A percentile compares a stretch with the other conserved stretches of the same genome.
phyloP scores from a whole-genome alignment of 495 filamentous ascomycete species.

The Cercophora newfieldiana region DNA sequence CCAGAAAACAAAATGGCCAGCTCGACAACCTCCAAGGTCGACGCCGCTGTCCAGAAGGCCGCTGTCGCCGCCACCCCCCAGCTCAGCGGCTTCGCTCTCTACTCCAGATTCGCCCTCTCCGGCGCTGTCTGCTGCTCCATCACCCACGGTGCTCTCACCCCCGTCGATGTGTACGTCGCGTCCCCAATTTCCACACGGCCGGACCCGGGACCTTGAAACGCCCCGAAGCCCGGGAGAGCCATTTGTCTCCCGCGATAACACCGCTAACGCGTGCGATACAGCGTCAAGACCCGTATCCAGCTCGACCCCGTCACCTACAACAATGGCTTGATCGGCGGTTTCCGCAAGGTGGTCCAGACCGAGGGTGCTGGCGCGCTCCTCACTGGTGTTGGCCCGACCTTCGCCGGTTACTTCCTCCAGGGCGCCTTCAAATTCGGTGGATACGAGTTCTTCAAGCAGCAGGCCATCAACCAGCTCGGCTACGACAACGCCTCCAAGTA shows the following conservation, averaged over 20 bases:
- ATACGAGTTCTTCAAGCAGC: conserved; percentile 95
- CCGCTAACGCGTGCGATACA: conserved; percentile 39
- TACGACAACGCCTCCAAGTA: conserved; percentile 79
- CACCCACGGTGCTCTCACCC: conserved; percentile 89
- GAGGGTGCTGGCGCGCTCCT: conserved; percentile 88
- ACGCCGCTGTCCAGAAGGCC: conserved; percentile 35
- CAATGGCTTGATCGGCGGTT: conserved; percentile 82
- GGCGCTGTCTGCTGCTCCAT: conserved; percentile 92
- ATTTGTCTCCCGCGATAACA: background rate
- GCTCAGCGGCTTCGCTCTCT: conserved; percentile 57
- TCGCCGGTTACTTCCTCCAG: conserved; percentile 92
- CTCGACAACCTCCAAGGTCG: conserved; percentile 39
- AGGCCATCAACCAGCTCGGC: conserved; percentile 79
- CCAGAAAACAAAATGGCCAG: conserved; percentile 26
- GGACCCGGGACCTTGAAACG: conserved; percentile 9
- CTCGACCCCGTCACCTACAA: conserved; percentile 90
- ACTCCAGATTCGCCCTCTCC: conserved; percentile 86
- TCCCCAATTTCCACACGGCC: background rate
- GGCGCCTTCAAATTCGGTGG: conserved; percentile 94
- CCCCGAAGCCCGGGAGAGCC: background rate
- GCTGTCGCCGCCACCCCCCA: conserved; percentile 33
- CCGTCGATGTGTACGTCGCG: conserved; percentile 89
- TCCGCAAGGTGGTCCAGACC: conserved; percentile 77
- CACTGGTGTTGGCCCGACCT: conserved; percentile 84
- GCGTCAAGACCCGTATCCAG: conserved; percentile 94